Percentiles rank a stretch among this genome's conserved stretches.
These are phyloP conservation scores for Verticillium zaregamsianum DNA, from an alignment of 2,329 filamentous ascomycete genomes.

Conservation along the genomic window DNA sequence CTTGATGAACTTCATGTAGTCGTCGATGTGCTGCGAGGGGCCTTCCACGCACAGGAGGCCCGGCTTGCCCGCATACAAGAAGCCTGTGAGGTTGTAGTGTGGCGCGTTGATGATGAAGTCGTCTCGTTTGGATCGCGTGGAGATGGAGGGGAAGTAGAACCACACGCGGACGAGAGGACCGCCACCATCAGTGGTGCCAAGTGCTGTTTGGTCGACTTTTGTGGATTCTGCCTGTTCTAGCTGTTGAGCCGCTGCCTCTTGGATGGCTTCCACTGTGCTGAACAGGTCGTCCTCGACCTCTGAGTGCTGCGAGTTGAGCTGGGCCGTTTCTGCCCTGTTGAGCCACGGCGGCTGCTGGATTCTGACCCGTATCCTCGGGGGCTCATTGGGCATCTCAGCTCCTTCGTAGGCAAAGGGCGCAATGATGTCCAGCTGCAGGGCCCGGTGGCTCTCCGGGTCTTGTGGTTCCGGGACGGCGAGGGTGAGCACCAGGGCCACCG, in stretches of 20 bases:
- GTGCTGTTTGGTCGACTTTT: not conserved
- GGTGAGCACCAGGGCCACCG: conserved; percentile 20
- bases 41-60: conserved; percentile 51
- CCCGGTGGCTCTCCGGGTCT: not conserved
- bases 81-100: conserved; percentile 49
- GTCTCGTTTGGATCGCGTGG: conserved; percentile 53
- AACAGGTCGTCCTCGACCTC: conserved; percentile 35
- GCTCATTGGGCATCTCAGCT: conserved; percentile 20
- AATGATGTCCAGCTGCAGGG: conserved; percentile 27
- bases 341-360: conserved; percentile 48
- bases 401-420: conserved; percentile 23
- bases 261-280: conserved; percentile 38
- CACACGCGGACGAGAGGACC: conserved; percentile 45
- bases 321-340: conserved; percentile 40
- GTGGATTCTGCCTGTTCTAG: conserved; percentile 16
- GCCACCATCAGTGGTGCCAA: not conserved
- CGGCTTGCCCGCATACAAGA: conserved; percentile 57
- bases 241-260: conserved; percentile 27
- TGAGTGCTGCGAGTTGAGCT: conserved; percentile 34
- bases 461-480: conserved; percentile 16
- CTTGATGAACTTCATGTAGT: conserved; percentile 60
- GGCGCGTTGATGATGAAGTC: conserved; percentile 53
- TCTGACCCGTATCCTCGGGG: conserved; percentile 35
- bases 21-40: conserved; percentile 41
- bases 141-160: conserved; percentile 62